Evolutionary conservation across 306 rosid species (phyloP), one percentile per base, ranked within the genome.

Genomic region (Citrullus amarus): DNA sequence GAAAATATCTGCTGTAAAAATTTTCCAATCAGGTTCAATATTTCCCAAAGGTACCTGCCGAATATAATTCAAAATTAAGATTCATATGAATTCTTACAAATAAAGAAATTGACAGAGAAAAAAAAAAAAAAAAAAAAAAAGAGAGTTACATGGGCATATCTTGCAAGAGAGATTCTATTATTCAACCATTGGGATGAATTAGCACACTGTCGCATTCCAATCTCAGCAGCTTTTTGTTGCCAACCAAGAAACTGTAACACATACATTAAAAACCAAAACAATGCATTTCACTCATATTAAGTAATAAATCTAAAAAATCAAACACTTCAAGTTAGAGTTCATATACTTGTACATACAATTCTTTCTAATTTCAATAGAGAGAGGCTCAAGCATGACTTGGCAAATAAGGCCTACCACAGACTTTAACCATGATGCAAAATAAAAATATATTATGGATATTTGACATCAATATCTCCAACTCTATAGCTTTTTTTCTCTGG

Each of bases 171-270:
- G 77, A 95, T 89, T 78, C 97, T 92, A 74, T 89, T 90, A 77
- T 80, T 86, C 86, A 95, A 85, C 98, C 98, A 95, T 79, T 83
- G 93, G 83, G 87, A 84, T 51, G 97, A 92, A 43, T 93, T 97
- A 50, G 97, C 97, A 86, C 95, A 91, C 3, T 97, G 97, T 84
- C 91, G 98, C 96, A 89, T 92, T 83, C 93, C 98, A 83, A 84
- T 83, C 87, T 86, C 92, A 63, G 93, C 97, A 83, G 98, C 98
- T 77, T 85, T 87, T 89, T 91, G 97, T 88, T 95, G 98, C 98
- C 98, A 95, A 82, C 97, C 98, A 85, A 95, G 97, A 85, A 88
- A 86, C 97, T 93, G 83, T 56, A 68, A 67, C 73, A 68, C 81
- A 58, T 79, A 81, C 81, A 80, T 76, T 79, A 36, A 78, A 70